Evolutionary conservation across 352 stramenopile species (phyloP), one percentile per base, ranked within the genome.

Genomic region (Pythium scleroteichum): DNA sequence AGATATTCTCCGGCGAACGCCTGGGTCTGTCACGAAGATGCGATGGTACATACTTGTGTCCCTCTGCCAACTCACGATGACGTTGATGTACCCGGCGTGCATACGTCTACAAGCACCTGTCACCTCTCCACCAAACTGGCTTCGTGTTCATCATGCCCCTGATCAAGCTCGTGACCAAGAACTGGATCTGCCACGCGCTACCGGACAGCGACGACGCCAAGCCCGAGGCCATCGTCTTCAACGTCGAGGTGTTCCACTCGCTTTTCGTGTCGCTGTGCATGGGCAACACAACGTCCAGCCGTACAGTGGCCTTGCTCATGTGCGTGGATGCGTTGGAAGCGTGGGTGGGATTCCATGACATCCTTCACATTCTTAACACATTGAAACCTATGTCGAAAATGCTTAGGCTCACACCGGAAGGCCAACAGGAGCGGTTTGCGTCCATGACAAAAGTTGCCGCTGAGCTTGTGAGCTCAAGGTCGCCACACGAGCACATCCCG

Each of bases 181-280:
- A 82, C 45, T 59, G 44, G 50, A 69, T 73, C 7, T 24, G 39
- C 14, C 38, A 42, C 4, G 53, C 42, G 2, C 26, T 76, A 12
- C 16, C 17, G 13, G 19, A 61, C 9, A 1, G 64, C 12, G 41
- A 61, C 17, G 73, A 82, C 35, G 8, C 64, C 12, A 73, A 73
- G n/a, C 65, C 76, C 1, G 59, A 82, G 56, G 49, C 57, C 1
- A 56, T 82, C 2, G 70, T 79, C 23, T 78, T 85, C 45, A 78
- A 79, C n/a, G 69, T 75, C 7, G 68, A 85, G 22, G 38, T 85
- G 35, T 85, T 79, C 49, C 69, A 82, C 58, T 61, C 73, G 24
- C 57, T 85, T 0, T 85, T 72, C 32, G 62, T 82, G 1, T 59
- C 75, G 0, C 64, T 53, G 8, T 68, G 65, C 22, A 68, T 85